phyloP scores from a whole-genome alignment of 2,329 filamentous ascomycete genomes.

The Drechslerella stenobrocha region DNA sequence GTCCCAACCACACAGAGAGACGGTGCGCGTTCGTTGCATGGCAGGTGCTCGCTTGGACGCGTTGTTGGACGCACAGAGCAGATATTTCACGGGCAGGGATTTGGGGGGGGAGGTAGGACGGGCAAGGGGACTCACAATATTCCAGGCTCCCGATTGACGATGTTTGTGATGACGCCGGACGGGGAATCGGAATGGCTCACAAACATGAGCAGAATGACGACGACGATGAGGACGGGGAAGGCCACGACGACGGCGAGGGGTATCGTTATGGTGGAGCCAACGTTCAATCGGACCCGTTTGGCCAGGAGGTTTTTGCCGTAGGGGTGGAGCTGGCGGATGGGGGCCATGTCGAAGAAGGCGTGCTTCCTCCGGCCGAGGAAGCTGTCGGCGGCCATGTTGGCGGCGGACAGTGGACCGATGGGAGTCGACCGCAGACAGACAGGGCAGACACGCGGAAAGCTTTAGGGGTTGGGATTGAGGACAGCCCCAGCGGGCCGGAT shows the following conservation, averaged over 20 bases:
- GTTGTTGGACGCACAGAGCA: background rate
- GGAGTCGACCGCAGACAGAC: constrained; percentile 15
- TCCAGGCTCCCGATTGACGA: constrained; percentile 26
- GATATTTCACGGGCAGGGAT: background rate
- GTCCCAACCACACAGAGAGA: too few species aligned
- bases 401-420: constrained; percentile 2
- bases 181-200: constrained; percentile 82
- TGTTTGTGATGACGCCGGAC: constrained; percentile 61
- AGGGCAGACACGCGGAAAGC: background rate
- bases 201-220: constrained; percentile 87
- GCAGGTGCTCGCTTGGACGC: constrained; percentile 2
- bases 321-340: constrained; percentile 35
- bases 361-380: constrained; percentile 53
- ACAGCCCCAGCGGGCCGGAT: constrained; percentile 44
- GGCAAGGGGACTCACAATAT: constrained; percentile 34
- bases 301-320: constrained; percentile 67
- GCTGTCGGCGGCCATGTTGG: constrained; percentile 43
- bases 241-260: constrained; percentile 89
- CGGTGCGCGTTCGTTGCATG: background rate
- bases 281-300: constrained; percentile 81
- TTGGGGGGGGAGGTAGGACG: constrained; percentile 7
- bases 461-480: constrained; percentile 12
- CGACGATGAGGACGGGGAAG: constrained; percentile 87
- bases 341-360: constrained; percentile 61
- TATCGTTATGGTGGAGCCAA: constrained; percentile 89